Evolutionary conservation across 2,329 filamentous ascomycete species (phyloP).

Genomic region (Tricladium varicosporioides): DNA sequence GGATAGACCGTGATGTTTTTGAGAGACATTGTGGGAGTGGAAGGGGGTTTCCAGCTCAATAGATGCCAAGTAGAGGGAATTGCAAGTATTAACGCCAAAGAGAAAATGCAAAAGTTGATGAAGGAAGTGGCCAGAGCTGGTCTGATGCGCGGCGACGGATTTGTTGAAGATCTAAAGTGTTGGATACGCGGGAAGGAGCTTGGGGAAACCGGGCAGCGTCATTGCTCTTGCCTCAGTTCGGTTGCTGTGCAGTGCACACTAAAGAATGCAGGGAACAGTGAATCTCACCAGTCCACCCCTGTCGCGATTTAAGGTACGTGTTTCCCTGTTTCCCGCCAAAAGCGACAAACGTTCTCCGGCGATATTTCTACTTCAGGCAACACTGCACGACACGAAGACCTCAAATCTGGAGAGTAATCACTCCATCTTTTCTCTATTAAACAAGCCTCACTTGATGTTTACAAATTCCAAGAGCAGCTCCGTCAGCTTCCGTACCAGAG

Average conservation of each 20-base stretch:
- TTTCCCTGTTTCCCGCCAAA: too few relatives aligned
- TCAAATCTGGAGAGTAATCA: too few relatives aligned
- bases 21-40: constrained; percentile 30
- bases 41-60: neutral
- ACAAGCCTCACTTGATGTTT: neutral
- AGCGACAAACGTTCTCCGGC: neutral
- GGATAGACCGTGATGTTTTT: constrained; percentile 32
- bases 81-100: neutral
- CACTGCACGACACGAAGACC: neutral
- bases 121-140: neutral
- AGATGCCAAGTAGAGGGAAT: too few relatives aligned
- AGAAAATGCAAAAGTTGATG: constrained; percentile 2
- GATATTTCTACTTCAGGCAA: neutral
- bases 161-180: neutral
- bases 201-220: neutral
- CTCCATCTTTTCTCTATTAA: neutral
- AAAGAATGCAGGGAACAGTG: neutral
- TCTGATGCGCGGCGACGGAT: neutral
- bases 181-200: neutral
- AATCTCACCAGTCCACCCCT: neutral
- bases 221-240: neutral
- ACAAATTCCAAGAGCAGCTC: neutral
- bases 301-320: neutral
- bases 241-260: neutral
- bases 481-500: too few relatives aligned